These are phyloP conservation scores for Didymella arachidicola DNA, from an alignment of 2,329 filamentous ascomycete genomes.

Conservation along the genomic window DNA sequence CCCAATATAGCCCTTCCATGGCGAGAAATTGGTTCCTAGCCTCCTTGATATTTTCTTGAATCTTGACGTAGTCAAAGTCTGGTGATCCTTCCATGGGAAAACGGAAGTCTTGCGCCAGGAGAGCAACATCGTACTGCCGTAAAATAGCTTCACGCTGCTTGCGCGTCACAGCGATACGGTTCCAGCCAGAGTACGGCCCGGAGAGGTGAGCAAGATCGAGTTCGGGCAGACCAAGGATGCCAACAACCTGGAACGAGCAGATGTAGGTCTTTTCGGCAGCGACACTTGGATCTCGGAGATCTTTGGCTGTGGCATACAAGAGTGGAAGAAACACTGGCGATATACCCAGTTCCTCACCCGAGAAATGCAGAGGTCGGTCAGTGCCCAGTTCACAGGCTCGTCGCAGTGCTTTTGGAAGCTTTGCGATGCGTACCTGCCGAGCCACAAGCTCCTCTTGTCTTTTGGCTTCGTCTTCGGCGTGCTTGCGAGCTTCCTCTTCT, in stretches of 20 bases:
- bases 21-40: slow-evolving; percentile 47
- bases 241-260: slow-evolving; percentile 51
- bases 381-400: slow-evolving; percentile 49
- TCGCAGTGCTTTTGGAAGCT: slow-evolving; percentile 48
- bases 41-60: slow-evolving; percentile 48
- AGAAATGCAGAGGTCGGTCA: slow-evolving; percentile 50
- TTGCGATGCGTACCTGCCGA: slow-evolving; percentile 46
- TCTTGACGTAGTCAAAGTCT: slow-evolving; percentile 48
- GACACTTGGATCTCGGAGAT: slow-evolving; percentile 36
- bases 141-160: slow-evolving; percentile 49
- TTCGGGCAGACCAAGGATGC: slow-evolving; percentile 52
- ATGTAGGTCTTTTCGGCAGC: slow-evolving; percentile 43
- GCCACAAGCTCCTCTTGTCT: slow-evolving; percentile 42
- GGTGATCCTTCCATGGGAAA: slow-evolving; percentile 50
- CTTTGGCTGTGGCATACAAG: slow-evolving; percentile 44
- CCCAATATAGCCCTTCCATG: slow-evolving; percentile 52
- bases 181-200: slow-evolving; percentile 48
- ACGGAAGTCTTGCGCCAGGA: slow-evolving; percentile 50
- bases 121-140: slow-evolving; percentile 49
- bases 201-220: slow-evolving; percentile 48
- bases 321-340: slow-evolving; percentile 51
- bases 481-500: slow-evolving; percentile 42
- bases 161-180: slow-evolving; percentile 44
- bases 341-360: slow-evolving; percentile 50
- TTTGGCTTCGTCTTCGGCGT: slow-evolving; percentile 41